Base-by-base conservation (phyloP, 2,329 filamentous ascomycete species). In the Nothophaeocryptopus gaeumannii region DNA sequence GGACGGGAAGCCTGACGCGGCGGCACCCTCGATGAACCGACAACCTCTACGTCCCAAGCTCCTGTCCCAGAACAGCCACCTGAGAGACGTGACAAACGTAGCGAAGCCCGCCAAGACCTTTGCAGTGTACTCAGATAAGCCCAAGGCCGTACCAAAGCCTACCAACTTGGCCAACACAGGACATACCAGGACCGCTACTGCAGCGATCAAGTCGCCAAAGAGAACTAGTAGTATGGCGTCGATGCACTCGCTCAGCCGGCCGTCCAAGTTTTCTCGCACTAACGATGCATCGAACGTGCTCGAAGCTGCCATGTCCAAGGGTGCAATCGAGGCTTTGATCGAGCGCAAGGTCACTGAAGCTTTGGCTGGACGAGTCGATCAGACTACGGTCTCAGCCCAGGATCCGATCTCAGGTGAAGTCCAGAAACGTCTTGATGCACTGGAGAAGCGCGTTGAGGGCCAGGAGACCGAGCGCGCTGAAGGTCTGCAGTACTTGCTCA, bases 311-410 rank as follows among this genome's bases (percentile, higher is more conserved):
- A 59, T 78, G 74, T 68, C 77, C 58, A 80, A 71, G 13, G 85
- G 83, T 10, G 85, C 84, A 45, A 95, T 97, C 53, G 91, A 96
- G 67, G 88, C 90, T 34, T 84, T 96, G 72, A 89, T 97, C 1
- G 88, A 96, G 69, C 88, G 86, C 61, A 95, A 95, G 63, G 88
- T 97, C 1, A 85, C 86, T 52, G 90, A 96, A 71, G 90, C 93
- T 32, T 76, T 97, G 1, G 89, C 91, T 0, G 84, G 85, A n/a
- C 82, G 86, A 45, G 82, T 81, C 1, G 48, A 76, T 67, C 50
- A 56, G 29, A 64, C 55, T 7, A 53, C 53, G 13, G 40, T 60
- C 8, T 13, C 48, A 3, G 15, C 39, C 12, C 48, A 52, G 30
- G 56, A 59, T 15, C 55, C 58, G 11, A 78, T 92, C 33, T 88